Base-by-base conservation (phyloP, 768 basidiomycete species). In the Termitomyces sp. region DNA sequence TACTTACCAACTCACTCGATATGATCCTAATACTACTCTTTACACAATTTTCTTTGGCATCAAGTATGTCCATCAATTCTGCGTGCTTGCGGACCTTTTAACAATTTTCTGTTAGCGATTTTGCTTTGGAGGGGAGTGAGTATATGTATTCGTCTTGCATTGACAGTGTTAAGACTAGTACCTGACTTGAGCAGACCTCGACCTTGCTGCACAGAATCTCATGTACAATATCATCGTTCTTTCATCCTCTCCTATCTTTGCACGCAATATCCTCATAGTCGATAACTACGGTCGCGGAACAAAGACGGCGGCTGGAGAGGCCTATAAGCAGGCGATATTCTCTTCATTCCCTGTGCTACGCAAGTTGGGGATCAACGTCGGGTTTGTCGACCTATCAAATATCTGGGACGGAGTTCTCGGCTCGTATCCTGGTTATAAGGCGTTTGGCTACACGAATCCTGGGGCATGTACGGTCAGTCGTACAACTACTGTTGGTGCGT, bases 21-120 rank as follows among this genome's bases (percentile, higher is more conserved):
- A 46, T 33, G 68, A 78, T 52, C 70, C 75, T 0, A 64, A 69
- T 5, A 75, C 73, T 2, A 82, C 81, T 6, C 68, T 83, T 7
- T 82, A 81, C 48, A 69, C 73, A 0, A 54, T 77, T 10, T 83
- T 83, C 67, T 79, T 83, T 57, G 81, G 81, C 12, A 82, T 81
- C 42, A 77, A 75, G 77, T 80, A 45, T 62, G 78, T 63, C 13
- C 31, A 20, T 53, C 32, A 10, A 33, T 13, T 18, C 15, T 47
- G 12, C 40, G 9, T 12, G 33, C 32, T 15, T 13, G 1, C 7
- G 4, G 36, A 42, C 16, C 33, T 25, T 20, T 29, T 10, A n/a
- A 27, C 11, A 13, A n/a, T 13, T 18, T 39, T 35, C 7, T n/a
- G 7, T 35, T 58, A 80, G 79, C 45, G 77, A 80, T 58, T 76